A percentile compares a stretch with the other conserved stretches of the same genome.
Evolutionary conservation across 139 green algal genomes (phyloP).

Genomic region (Edaphochlamys debaryana): DNA sequence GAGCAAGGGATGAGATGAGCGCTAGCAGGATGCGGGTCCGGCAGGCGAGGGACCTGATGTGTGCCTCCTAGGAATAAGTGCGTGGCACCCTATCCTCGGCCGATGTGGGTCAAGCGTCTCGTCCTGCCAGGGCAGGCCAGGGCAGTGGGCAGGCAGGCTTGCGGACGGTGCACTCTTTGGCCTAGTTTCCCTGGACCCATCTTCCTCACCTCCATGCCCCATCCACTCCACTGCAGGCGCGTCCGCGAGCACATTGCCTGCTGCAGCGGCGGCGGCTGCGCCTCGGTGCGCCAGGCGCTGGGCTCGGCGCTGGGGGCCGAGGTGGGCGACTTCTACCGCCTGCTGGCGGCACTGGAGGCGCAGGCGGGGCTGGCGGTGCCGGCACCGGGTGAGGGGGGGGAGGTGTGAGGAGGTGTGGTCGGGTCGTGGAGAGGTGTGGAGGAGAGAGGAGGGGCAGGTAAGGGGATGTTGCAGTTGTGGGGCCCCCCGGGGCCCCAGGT

Average conservation of each 20-base stretch:
- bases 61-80: too few species aligned
- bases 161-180: too few species aligned
- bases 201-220: background rate
- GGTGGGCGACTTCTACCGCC: slow-evolving; percentile 82
- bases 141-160: too few species aligned
- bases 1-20: background rate
- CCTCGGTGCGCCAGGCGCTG: slow-evolving; percentile 79
- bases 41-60: too few species aligned
- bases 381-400: slow-evolving; percentile 46
- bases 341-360: slow-evolving; percentile 90
- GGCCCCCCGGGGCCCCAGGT: too few species aligned
- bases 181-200: background rate
- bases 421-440: too few species aligned
- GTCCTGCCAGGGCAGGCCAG: too few species aligned
- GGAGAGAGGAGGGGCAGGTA: too few species aligned
- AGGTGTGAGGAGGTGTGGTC: too few species aligned
- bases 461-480: too few species aligned
- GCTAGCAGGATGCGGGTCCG: background rate
- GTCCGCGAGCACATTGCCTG: slow-evolving; percentile 30
- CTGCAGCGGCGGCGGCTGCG: background rate
- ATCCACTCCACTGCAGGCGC: slow-evolving; percentile 3
- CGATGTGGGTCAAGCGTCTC: too few species aligned
- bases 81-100: too few species aligned
- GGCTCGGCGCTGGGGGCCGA: slow-evolving; percentile 69
- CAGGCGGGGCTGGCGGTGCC: slow-evolving; percentile 59